Evolutionary conservation across 495 filamentous ascomycete genomes (phyloP).

Genomic region (Penicillium silybi): DNA sequence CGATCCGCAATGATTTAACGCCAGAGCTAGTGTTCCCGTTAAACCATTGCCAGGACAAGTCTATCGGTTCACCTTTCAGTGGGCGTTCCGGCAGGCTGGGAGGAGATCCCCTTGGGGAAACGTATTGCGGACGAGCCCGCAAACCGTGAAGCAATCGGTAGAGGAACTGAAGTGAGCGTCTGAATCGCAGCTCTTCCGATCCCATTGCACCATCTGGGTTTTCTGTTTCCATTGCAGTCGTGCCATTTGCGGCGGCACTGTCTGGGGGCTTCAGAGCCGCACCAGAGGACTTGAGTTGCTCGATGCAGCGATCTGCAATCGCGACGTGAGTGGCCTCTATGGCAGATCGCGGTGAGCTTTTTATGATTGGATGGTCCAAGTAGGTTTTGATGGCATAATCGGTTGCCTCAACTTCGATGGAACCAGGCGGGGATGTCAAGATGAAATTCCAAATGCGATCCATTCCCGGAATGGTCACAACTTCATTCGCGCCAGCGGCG

Average conservation of each 20-base stretch:
- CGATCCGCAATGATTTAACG: conserved; percentile 57
- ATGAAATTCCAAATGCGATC: conserved; percentile 84
- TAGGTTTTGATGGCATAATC: conserved; percentile 71
- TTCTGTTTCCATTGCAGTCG: conserved; percentile 49
- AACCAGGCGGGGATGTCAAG: conserved; percentile 62
- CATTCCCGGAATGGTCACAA: conserved; percentile 56
- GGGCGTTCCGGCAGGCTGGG: conserved; percentile 37
- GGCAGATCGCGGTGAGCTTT: conserved; percentile 40
- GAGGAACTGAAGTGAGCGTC: conserved; percentile 59
- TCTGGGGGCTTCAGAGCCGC: conserved; percentile 49
- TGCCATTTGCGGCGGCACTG: conserved; percentile 35
- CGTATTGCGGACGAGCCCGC: conserved; percentile 51
- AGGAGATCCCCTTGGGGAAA: conserved; percentile 38
- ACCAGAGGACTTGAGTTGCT: conserved; percentile 69
- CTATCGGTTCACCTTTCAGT: conserved; percentile 55
- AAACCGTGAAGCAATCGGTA: conserved; percentile 54
- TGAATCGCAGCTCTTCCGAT: conserved; percentile 58
- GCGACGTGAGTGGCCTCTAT: conserved; percentile 70
- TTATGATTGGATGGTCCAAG: conserved; percentile 50
- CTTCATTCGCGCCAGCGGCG: conserved; percentile 37
- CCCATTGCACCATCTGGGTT: conserved; percentile 38
- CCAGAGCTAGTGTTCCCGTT: conserved; percentile 53
- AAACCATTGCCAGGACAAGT: conserved; percentile 70
- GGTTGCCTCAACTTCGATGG: conserved; percentile 66
- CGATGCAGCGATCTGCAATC: conserved; percentile 72